These are phyloP conservation scores for Paramyrothecium roridum DNA, from an alignment of 2,329 filamentous ascomycete species.

Conservation along the genomic window DNA sequence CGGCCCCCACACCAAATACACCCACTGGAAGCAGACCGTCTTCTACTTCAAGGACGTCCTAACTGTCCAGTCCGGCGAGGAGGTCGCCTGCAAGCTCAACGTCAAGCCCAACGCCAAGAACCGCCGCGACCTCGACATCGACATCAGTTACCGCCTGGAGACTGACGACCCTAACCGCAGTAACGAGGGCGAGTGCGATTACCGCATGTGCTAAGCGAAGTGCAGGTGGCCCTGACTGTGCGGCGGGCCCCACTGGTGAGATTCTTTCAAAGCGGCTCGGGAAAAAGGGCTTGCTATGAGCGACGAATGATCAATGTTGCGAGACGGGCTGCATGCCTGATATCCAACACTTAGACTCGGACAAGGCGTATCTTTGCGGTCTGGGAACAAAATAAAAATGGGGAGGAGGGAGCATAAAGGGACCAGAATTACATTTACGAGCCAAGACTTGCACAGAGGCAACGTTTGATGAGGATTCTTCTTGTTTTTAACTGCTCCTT, in stretches of 20 bases:
- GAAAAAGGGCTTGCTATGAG: not conserved
- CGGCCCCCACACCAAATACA: slow-evolving; percentile 97
- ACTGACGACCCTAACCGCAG: slow-evolving; percentile 69
- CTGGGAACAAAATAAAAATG: not conserved
- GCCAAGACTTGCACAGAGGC: not conserved
- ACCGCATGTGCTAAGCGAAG: slow-evolving; percentile 66
- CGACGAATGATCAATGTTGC: not conserved
- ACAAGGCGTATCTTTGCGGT: not conserved
- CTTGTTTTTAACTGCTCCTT: not conserved
- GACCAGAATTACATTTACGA: not conserved
- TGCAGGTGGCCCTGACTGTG: no score
- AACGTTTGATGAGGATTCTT: not conserved
- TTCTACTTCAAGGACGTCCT: slow-evolving; percentile 95
- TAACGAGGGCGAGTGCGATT: slow-evolving; percentile 68
- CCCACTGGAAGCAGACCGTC: slow-evolving; percentile 99
- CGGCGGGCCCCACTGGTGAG: no score
- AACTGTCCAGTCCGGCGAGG: slow-evolving; percentile 85
- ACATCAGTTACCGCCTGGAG: slow-evolving; percentile 76
- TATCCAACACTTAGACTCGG: not conserved
- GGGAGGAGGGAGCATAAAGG: not conserved
- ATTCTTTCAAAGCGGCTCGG: no score
- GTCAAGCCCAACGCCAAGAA: slow-evolving; percentile 94
- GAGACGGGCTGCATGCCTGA: not conserved
- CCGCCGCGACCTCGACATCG: slow-evolving; percentile 90
- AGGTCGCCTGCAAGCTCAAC: slow-evolving; percentile 67